A percentile compares a stretch with the other conserved stretches of the same genome.
phyloP scores from a whole-genome alignment of 371 early-diverging fungal genomes.

The Capillidium rhysosporum region DNA sequence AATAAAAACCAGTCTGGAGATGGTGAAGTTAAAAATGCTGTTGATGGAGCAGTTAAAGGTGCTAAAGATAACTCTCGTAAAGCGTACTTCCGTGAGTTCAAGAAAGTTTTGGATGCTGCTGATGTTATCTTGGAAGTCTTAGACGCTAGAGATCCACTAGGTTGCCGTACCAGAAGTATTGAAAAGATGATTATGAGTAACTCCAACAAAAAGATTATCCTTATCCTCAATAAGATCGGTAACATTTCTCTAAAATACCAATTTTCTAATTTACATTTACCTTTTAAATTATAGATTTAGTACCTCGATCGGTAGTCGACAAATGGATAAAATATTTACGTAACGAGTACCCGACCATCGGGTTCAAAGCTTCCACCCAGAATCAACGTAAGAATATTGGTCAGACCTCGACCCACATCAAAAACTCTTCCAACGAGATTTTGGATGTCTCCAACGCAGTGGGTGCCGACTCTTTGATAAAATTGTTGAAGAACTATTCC shows the following conservation, averaged over 20 bases:
- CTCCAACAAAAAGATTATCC: constrained; percentile 74
- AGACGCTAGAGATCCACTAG: constrained; percentile 95
- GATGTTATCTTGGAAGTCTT: constrained; percentile 96
- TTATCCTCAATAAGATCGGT: constrained; percentile 92
- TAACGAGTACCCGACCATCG: constrained; percentile 86
- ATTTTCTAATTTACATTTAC: not conserved
- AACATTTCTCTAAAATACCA: constrained; percentile 9
- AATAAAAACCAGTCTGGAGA: constrained; percentile 19
- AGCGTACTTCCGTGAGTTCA: constrained; percentile 86
- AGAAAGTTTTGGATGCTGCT: constrained; percentile 86
- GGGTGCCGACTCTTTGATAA: constrained; percentile 78
- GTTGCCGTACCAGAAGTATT: constrained; percentile 76
- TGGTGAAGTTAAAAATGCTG: constrained; percentile 19
- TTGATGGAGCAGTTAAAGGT: constrained; percentile 50
- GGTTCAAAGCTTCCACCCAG: constrained; percentile 94
- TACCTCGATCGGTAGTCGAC: constrained; percentile 75
- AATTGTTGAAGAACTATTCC: constrained; percentile 89
- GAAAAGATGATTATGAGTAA: constrained; percentile 79
- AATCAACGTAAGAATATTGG: constrained; percentile 69
- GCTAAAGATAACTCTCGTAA: constrained; percentile 69
- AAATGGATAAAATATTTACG: constrained; percentile 87
- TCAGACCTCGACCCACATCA: constrained; percentile 39
- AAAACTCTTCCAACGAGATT: constrained; percentile 32
- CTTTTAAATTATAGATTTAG: constrained; percentile 81
- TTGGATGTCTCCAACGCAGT: constrained; percentile 44